Conservation (phyloP, 2,329 filamentous ascomycete species). For the Phialophora tarda region DNA sequence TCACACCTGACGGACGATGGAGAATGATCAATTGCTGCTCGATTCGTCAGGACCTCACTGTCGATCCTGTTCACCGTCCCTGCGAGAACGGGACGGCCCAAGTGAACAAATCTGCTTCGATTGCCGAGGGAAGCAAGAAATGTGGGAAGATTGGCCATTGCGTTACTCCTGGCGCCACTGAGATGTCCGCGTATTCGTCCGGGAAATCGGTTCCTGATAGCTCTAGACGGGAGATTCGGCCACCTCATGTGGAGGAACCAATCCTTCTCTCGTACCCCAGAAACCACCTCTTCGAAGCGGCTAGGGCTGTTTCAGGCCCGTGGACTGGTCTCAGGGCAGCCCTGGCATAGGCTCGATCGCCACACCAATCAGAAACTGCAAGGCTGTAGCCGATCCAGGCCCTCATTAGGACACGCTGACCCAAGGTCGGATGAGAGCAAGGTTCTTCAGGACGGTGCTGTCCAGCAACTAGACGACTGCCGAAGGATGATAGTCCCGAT, state of each 20-base stretch:
- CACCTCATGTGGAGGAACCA: slow-evolving; percentile 1
- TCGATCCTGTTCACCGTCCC: neutral
- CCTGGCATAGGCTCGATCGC: slow-evolving; percentile 3
- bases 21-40: neutral
- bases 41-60: neutral
- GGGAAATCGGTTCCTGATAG: neutral
- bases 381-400: slow-evolving; percentile 15
- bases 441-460: neutral
- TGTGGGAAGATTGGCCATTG: neutral
- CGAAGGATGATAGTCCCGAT: neutral
- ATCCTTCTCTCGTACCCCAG: slow-evolving; percentile 10
- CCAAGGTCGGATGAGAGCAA: neutral
- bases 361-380: slow-evolving; percentile 12
- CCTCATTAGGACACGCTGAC: neutral
- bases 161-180: neutral
- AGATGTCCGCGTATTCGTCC: neutral
- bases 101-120: neutral
- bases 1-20: neutral
- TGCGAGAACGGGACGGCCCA: neutral
- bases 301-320: neutral
- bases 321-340: neutral
- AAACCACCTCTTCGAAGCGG: neutral
- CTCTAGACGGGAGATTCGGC: neutral
- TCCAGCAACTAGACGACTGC: neutral
- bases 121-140: neutral